A percentile compares a stretch with the other conserved stretches of the same genome.
phyloP scores from a whole-genome alignment of 257 asterid genomes.

The Scutellaria galericulata region DNA sequence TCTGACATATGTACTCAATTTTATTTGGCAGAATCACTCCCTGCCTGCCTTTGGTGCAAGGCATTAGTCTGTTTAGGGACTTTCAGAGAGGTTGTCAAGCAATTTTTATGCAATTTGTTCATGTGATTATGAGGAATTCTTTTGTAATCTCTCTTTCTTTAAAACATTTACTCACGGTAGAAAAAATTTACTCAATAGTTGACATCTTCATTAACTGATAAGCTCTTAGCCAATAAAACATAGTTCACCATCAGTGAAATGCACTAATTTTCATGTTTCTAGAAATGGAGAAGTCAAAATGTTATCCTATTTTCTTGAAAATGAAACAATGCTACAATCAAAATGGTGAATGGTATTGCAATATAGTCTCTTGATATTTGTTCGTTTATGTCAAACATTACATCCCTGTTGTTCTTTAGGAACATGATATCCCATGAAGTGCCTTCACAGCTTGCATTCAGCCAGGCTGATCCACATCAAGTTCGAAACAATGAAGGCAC shows the following conservation, averaged over 20 bases:
- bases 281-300: conserved; percentile 11
- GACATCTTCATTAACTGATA: conserved; percentile 23
- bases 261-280: conserved; percentile 16
- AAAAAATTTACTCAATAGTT: conserved; percentile 11
- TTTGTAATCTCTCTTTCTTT: not conserved
- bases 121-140: conserved; percentile 12
- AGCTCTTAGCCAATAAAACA: conserved; percentile 17
- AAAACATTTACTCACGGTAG: conserved; percentile 5
- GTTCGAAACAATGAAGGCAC: conserved; percentile 56
- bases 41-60: conserved; percentile 19
- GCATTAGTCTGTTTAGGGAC: conserved; percentile 2
- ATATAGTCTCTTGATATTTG: conserved; percentile 27
- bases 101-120: not conserved
- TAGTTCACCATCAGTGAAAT: conserved; percentile 14
- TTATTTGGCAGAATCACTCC: conserved; percentile 6
- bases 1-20: conserved; percentile 8
- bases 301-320: not conserved
- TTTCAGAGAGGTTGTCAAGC: not conserved
- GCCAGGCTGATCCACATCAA: conserved; percentile 50
- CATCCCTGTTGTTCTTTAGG: conserved; percentile 50
- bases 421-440: conserved; percentile 48
- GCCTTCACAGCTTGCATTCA: conserved; percentile 50
- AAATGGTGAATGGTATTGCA: not conserved
- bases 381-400: conserved; percentile 26
- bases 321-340: conserved; percentile 3